phyloP scores from a whole-genome alignment of 2,329 filamentous ascomycete species.

The Hypomyces rosellus region DNA sequence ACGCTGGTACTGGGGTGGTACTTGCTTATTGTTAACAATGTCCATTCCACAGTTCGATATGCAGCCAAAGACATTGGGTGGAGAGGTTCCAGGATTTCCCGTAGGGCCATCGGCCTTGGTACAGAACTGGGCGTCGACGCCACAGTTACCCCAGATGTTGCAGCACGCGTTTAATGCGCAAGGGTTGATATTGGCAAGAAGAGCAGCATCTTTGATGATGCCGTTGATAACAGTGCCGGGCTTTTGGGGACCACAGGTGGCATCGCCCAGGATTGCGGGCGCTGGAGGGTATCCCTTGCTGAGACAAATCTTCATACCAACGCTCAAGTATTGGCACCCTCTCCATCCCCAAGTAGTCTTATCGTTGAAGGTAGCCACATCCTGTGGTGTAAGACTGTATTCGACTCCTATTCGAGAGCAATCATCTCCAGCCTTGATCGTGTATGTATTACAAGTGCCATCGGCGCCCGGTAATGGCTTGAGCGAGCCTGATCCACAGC shows the following conservation, averaged over 20 bases:
- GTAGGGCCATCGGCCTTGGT: background rate
- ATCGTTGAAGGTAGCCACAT: slow-evolving; percentile 20
- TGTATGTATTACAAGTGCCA: slow-evolving; percentile 30
- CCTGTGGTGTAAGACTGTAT: slow-evolving; percentile 13
- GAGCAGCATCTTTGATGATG: slow-evolving; percentile 7
- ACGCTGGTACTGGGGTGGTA: slow-evolving; percentile 8
- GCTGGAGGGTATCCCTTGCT: slow-evolving; percentile 17
- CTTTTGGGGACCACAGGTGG: slow-evolving; percentile 18
- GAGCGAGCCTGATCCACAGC: slow-evolving; percentile 30
- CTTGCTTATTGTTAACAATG: slow-evolving; percentile 11
- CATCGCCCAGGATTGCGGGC: slow-evolving; percentile 15
- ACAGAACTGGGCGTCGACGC: slow-evolving; percentile 34
- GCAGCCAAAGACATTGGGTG: background rate
- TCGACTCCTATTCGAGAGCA: slow-evolving; percentile 26
- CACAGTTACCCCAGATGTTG: slow-evolving; percentile 35
- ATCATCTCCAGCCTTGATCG: slow-evolving; percentile 23
- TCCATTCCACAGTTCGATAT: slow-evolving; percentile 21
- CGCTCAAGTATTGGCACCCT: slow-evolving; percentile 14
- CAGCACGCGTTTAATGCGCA: slow-evolving; percentile 25
- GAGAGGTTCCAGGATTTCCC: slow-evolving; percentile 6
- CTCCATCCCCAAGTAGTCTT: slow-evolving; percentile 22
- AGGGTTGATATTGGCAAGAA: slow-evolving; percentile 20
- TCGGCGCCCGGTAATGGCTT: slow-evolving; percentile 28
- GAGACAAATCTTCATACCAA: slow-evolving; percentile 16
- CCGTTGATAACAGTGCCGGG: slow-evolving; percentile 11